Evolutionary conservation across 1,139 yeast species (phyloP).

Genomic region (Zhuliangozyma parablackwelliae): DNA sequence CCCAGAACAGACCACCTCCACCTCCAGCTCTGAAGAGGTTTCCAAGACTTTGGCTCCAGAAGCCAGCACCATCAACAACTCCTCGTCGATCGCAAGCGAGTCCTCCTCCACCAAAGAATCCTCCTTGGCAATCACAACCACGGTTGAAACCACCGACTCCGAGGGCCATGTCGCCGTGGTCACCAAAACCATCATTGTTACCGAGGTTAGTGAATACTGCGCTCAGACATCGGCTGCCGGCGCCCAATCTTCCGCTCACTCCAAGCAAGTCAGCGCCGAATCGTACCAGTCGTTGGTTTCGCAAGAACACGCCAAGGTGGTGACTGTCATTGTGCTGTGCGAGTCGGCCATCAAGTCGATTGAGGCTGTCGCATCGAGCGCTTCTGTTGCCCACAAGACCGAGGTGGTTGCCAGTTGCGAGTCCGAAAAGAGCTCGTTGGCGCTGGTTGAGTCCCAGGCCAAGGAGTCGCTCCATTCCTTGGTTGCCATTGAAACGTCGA

Average conservation of each 20-base stretch:
- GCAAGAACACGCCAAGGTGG: constrained; percentile 5
- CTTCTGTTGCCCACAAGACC: constrained; percentile 5
- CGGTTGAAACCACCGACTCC: constrained; percentile 3
- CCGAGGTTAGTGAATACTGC: constrained; percentile 5
- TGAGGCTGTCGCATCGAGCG: constrained; percentile 8
- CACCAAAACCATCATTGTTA: constrained; percentile 3
- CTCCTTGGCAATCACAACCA: constrained; percentile 2
- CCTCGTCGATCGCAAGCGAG: constrained; percentile 5
- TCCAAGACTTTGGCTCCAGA: not conserved
- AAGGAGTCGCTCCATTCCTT: constrained; percentile 4
- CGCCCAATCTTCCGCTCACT: constrained; percentile 5
- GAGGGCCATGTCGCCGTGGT: constrained; percentile 1
- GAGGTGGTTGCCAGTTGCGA: constrained; percentile 6
- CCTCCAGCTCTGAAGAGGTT: not conserved
- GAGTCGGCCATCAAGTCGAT: constrained; percentile 10
- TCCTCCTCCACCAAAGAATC: constrained; percentile 6
- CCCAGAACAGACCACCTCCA: not conserved
- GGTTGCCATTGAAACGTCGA: constrained; percentile 3
- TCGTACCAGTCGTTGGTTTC: constrained; percentile 6
- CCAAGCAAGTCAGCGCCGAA: constrained; percentile 4
- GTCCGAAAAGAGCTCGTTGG: constrained; percentile 4
- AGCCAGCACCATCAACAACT: not conserved
- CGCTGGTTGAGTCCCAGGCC: constrained; percentile 6
- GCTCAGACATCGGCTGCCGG: constrained; percentile 4
- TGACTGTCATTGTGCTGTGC: constrained; percentile 9